Percentiles rank a stretch among this genome's conserved stretches.
Evolutionary conservation across 2,329 filamentous ascomycete species (phyloP).

Genomic region (Cladosporium sp.): DNA sequence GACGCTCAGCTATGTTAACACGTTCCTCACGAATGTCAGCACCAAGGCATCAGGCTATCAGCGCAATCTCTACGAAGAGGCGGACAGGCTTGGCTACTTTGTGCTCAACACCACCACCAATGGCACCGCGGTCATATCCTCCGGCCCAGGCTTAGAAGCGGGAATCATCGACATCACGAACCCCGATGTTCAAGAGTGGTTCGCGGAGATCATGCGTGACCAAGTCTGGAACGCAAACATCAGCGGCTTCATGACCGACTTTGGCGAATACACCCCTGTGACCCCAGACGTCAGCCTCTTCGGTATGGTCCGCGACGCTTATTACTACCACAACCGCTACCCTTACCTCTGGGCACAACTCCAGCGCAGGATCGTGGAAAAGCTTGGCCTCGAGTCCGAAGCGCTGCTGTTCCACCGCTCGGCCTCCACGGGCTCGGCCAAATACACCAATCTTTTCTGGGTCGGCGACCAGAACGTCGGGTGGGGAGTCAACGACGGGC

Average conservation of each 20-base stretch:
- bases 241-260: constrained; percentile 33
- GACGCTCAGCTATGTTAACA: constrained; percentile 31
- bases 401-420: constrained; percentile 33
- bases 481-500: constrained; percentile 31
- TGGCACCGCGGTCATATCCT: constrained; percentile 30
- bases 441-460: constrained; percentile 35
- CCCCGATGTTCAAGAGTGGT: constrained; percentile 27
- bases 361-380: constrained; percentile 27
- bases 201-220: constrained; percentile 27
- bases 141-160: constrained; percentile 32
- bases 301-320: constrained; percentile 25
- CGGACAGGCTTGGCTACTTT: constrained; percentile 26
- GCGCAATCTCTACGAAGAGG: constrained; percentile 30
- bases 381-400: constrained; percentile 25
- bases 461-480: constrained; percentile 33
- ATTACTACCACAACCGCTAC: constrained; percentile 33
- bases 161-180: constrained; percentile 35
- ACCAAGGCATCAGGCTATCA: constrained; percentile 29
- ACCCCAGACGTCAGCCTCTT: constrained; percentile 25
- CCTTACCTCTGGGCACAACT: constrained; percentile 30
- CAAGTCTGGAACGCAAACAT: constrained; percentile 34
- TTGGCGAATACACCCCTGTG: constrained; percentile 32
- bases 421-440: constrained; percentile 27
- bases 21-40: constrained; percentile 32
- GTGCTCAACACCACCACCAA: constrained; percentile 33